Percentiles rank a stretch among this genome's conserved stretches.
Evolutionary conservation across 306 rosid genomes (phyloP).

Genomic region (Quercus aquifolioides): DNA sequence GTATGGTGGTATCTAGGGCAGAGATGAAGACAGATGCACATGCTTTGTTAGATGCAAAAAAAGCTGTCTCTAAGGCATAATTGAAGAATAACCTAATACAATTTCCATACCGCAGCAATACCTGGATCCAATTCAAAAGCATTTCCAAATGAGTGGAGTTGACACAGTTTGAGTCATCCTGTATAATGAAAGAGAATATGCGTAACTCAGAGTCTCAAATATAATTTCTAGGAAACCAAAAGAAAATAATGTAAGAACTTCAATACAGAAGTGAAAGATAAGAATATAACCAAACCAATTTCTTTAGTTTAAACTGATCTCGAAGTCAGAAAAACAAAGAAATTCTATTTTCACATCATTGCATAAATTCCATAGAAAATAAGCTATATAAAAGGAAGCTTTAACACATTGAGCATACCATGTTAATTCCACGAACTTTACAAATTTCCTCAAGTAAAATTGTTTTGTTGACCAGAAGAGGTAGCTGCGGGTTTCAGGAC

Average conservation of each 20-base stretch:
- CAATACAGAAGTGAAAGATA: not conserved
- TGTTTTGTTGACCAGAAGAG: slow-evolving; percentile 78
- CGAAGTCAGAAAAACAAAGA: not conserved
- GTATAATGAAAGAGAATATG: slow-evolving; percentile 21
- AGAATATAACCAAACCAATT: not conserved
- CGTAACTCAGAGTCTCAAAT: not conserved
- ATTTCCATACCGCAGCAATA: slow-evolving; percentile 9
- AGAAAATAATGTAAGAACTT: not conserved
- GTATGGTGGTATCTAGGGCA: not conserved
- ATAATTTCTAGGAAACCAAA: not conserved
- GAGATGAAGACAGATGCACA: not conserved
- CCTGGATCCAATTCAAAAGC: slow-evolving; percentile 91
- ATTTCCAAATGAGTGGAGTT: slow-evolving; percentile 60
- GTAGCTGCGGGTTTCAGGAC: slow-evolving; percentile 59
- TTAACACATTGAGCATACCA: slow-evolving; percentile 34
- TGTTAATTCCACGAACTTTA: slow-evolving; percentile 55
- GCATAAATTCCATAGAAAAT: not conserved
- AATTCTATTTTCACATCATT: not conserved
- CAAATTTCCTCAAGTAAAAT: slow-evolving; percentile 64
- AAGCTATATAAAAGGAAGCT: slow-evolving; percentile 10
- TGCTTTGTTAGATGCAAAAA: not conserved
- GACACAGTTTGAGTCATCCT: slow-evolving; percentile 42
- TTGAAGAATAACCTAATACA: slow-evolving; percentile 1
- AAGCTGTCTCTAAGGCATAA: not conserved
- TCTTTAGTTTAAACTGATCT: not conserved